Base-by-base conservation (phyloP, 2,329 filamentous ascomycete species). In the Hypoxylon rubiginosum region DNA sequence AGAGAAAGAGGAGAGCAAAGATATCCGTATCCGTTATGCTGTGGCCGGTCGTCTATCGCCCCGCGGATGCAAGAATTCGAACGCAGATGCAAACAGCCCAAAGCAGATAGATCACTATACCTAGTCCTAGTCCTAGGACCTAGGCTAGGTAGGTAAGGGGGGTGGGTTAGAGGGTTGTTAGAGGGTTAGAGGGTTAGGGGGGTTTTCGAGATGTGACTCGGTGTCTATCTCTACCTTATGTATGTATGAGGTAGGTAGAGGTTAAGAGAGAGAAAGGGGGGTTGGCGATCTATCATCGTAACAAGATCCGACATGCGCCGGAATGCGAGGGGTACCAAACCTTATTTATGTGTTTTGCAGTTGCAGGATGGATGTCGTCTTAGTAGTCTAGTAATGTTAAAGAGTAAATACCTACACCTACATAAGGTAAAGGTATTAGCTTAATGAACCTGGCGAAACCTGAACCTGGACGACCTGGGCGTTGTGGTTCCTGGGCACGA, bases 51-150 rank as follows among this genome's bases (percentile, higher is more conserved):
- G 55, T 67, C 53, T 67, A 65, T 71, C 58, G 61, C n/a, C 66
- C 39, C 66, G 70, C 67, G 69, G 72, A 73, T 73, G 72, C 68
- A 71, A 66, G 67, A 13, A 48, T 3, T 69, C 61, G 69, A 67
- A 17, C 68, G 72, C 71, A 70, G 62, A 70, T 74, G 71, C 74
- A 75, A 73, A 70, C 64, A 54, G 64, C 66, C 69, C 64, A 62
- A 72, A 69, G 68, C 54, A 72, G 72, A 72, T 69, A 5, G 5
- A 10, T 32, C n/a, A n/a, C n/a, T n/a, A n/a, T n/a, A n/a, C n/a
- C n/a, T n/a, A n/a, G n/a, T n/a, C n/a, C n/a, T n/a, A n/a, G n/a
- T n/a, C n/a, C n/a, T n/a, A n/a, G n/a, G 7, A 28, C 3, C 26
- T 4, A 28, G 26, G 4, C 67, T 64, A 51, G 63, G 60, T 66